A percentile compares a stretch with the other conserved stretches of the same genome.
phyloP scores from a whole-genome alignment of 306 rosid species.

The Medicago lupulina region DNA sequence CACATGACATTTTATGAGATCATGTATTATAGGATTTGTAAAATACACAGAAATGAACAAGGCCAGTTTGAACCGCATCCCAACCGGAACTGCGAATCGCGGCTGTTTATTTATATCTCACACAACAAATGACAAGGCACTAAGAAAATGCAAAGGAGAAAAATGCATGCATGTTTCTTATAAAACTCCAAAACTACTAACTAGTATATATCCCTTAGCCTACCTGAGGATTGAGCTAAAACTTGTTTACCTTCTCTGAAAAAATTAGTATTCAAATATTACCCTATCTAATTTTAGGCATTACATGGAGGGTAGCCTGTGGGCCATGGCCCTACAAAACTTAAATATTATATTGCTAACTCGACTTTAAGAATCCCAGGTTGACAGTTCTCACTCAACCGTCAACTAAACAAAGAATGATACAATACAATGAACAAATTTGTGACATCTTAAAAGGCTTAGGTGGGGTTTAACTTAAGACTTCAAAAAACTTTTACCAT shows the following conservation, averaged over 20 bases:
- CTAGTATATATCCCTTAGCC: conserved; percentile 1
- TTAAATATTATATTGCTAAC: conserved; percentile 23
- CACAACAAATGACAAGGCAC: conserved; percentile 1
- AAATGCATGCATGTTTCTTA: conserved; percentile 11
- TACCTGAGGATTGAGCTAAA: not conserved
- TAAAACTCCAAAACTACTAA: not conserved
- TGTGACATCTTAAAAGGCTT: conserved; percentile 20
- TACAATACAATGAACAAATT: conserved; percentile 32
- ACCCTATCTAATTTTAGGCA: conserved; percentile 43
- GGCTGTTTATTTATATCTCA: conserved; percentile 17
- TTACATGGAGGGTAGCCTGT: conserved; percentile 9
- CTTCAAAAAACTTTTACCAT: conserved; percentile 45
- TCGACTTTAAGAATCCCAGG: conserved; percentile 12
- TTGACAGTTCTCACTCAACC: conserved; percentile 15
- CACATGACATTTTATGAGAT: conserved; percentile 18
- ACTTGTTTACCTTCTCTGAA: not conserved
- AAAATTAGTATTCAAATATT: conserved; percentile 3
- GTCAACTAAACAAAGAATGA: conserved; percentile 44
- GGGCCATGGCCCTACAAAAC: conserved; percentile 16
- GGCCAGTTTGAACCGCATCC: not conserved
- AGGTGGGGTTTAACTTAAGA: conserved; percentile 29
- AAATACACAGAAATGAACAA: conserved; percentile 38
- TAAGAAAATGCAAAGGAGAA: conserved; percentile 33
- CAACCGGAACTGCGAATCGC: not conserved
- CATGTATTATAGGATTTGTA: conserved; percentile 9